Evolutionary conservation across 164 flowering plant species (phyloP).

Genomic region (Amborella trichopoda): DNA sequence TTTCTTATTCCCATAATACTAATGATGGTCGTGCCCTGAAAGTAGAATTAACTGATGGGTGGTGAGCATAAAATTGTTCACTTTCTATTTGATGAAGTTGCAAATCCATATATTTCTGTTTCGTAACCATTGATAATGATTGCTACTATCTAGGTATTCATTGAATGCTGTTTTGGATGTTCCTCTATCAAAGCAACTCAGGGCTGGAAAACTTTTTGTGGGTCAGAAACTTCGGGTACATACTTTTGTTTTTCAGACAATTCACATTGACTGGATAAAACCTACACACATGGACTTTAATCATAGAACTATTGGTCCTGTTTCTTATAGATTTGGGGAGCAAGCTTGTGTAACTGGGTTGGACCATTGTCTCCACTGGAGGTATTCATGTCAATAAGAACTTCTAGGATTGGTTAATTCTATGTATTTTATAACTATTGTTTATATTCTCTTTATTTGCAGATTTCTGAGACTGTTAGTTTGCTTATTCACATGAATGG

Average conservation of each 20-base stretch:
- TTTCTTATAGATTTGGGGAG: constrained; percentile 81
- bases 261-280: background rate
- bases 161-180: constrained; percentile 63
- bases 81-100: no score
- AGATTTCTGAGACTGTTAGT: constrained; percentile 44
- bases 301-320: constrained; percentile 10
- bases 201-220: constrained; percentile 55
- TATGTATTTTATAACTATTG: background rate
- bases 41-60: constrained; percentile 92
- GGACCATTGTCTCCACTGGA: constrained; percentile 83
- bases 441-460: constrained; percentile 12
- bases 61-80: constrained; percentile 75
- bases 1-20: constrained; percentile 8
- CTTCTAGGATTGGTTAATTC: background rate
- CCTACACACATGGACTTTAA: no score
- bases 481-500: constrained; percentile 74
- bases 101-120: no score
- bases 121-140: no score
- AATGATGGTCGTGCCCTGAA: constrained; percentile 17
- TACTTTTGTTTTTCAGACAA: background rate
- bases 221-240: constrained; percentile 95
- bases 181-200: constrained; percentile 47
- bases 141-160: constrained; percentile 52
- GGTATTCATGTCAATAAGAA: constrained; percentile 28
- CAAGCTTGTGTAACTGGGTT: constrained; percentile 73